Evolutionary conservation across 2,329 filamentous ascomycete genomes (phyloP), one percentile per base, ranked within the genome.

Genomic region (Fusarium heterosporum): DNA sequence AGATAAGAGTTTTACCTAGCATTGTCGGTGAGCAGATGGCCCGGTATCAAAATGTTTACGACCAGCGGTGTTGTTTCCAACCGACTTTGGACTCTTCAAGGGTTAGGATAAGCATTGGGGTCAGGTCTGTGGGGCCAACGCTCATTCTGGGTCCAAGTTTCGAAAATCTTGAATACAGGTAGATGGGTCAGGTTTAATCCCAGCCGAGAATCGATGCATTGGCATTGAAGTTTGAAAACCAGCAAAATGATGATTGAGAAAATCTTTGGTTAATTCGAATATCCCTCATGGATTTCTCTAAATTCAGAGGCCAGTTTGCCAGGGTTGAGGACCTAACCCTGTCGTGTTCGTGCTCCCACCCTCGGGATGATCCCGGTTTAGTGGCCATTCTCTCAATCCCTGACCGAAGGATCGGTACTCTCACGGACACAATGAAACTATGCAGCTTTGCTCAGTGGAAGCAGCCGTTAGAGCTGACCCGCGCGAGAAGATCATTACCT

Each of bases 331-430:
- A 28, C 17, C 46, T 22, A 45, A 46, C 62, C 58, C 52, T 61
- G 55, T 49, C 53, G 40, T 59, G 58, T 53, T 52, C 34, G 28
- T 46, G 42, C 46, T 53, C 39, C 46, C 38, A 59, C 36, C 64
- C 39, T 61, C 50, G 58, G 55, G 56, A 59, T 49, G 54, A 66
- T 60, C 46, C 48, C 50, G 56, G 58, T 30, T 62, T 63, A 58
- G 49, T 46, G 48, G 61, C 26, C 51, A 56, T 52, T 61, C 39
- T 55, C 42, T 49, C 34, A 68, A 71, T 62, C 68, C 68, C 57
- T 70, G 69, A 62, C 56, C 63, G 57, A 58, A 66, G 57, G 68
- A 70, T 68, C 63, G 63, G 68, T 67, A 55, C 53, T 63, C 61
- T 70, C 53, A 63, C 51, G 41, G 45, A 64, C 58, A 56, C 70